A percentile compares a stretch with the other conserved stretches of the same genome.
phyloP scores from a whole-genome alignment of 805 yeast genomes.

The Kuraishia borneana region DNA sequence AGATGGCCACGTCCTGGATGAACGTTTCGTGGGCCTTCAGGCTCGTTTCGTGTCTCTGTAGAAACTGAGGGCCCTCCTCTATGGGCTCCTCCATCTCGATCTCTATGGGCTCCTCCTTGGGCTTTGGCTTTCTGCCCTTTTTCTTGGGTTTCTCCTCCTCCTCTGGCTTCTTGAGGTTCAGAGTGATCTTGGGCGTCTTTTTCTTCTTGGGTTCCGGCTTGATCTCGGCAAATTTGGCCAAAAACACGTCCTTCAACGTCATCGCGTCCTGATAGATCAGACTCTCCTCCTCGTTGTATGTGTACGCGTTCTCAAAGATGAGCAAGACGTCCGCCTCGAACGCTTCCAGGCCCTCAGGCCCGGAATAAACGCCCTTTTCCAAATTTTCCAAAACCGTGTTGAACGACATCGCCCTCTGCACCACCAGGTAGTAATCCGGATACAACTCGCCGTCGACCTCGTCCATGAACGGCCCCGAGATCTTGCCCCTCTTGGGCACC shows the following conservation, averaged over 20 bases:
- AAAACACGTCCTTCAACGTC: conserved; percentile 42
- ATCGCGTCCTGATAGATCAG: conserved; percentile 63
- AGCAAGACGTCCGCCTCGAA: conserved; percentile 48
- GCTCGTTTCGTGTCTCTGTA: not conserved
- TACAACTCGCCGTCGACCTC: conserved; percentile 59
- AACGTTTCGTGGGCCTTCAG: conserved; percentile 12
- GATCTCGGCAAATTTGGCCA: conserved; percentile 19
- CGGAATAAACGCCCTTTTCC: conserved; percentile 36
- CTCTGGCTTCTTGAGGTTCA: conserved; percentile 5
- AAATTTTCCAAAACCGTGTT: conserved; percentile 43
- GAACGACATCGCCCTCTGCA: conserved; percentile 68
- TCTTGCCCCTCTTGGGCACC: conserved; percentile 35
- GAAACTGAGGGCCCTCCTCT: conserved; percentile 6
- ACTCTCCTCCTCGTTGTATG: conserved; percentile 66
- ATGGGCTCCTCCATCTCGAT: conserved; percentile 11
- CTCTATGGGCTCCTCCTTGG: conserved; percentile 11
- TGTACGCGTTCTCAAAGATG: conserved; percentile 70
- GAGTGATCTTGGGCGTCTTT: conserved; percentile 1
- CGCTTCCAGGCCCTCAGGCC: conserved; percentile 37
- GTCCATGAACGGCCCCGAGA: conserved; percentile 65
- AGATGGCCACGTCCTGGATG: conserved; percentile 25
- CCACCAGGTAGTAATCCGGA: conserved; percentile 72
- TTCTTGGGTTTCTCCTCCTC: conserved; percentile 3
- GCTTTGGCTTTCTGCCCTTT: conserved; percentile 5
- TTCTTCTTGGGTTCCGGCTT: conserved; percentile 3